Conservation (phyloP, 768 basidiomycete species). For the Boletus pseudopeckii region DNA sequence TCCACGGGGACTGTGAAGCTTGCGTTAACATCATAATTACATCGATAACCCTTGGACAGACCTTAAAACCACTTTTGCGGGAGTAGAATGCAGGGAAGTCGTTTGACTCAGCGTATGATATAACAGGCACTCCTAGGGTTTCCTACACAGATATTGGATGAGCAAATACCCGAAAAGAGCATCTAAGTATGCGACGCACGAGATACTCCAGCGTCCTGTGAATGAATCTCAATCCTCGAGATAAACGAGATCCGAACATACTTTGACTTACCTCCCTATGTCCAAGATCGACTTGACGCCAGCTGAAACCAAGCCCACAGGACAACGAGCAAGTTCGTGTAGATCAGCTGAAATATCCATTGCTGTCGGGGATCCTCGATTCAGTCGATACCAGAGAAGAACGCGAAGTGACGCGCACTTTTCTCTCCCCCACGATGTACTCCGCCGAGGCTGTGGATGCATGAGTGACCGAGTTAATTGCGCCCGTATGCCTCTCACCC, state of each 20-base stretch:
- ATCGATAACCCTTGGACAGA: not conserved
- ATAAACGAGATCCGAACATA: not conserved
- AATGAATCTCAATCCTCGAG: conserved; percentile 1
- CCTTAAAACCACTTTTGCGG: conserved; percentile 77
- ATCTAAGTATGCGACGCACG: conserved; percentile 35
- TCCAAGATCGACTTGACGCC: conserved; percentile 96
- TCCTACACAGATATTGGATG: conserved; percentile 50
- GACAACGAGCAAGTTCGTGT: conserved; percentile 82
- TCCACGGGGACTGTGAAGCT: conserved; percentile 70
- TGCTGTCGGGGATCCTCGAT: conserved; percentile 43
- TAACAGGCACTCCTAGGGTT: conserved; percentile 90
- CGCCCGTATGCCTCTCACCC: conserved; percentile 51
- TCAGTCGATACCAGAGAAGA: conserved; percentile 1
- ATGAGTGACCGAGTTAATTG: conserved; percentile 3
- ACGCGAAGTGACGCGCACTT: conserved; percentile 37
- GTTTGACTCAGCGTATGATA: conserved; percentile 67
- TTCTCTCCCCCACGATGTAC: conserved; percentile 77
- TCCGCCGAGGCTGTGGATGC: conserved; percentile 61
- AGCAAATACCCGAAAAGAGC: not conserved
- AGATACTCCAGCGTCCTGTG: conserved; percentile 78
- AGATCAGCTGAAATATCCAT: conserved; percentile 96
- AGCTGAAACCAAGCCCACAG: conserved; percentile 88
- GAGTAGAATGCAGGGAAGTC: conserved; percentile 97
- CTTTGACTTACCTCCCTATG: conserved; percentile 59
- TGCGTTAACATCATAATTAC: not conserved